These are phyloP conservation scores for Emmonsiellopsis sp. DNA, from an alignment of 2,329 filamentous ascomycete species.

Conservation along the genomic window DNA sequence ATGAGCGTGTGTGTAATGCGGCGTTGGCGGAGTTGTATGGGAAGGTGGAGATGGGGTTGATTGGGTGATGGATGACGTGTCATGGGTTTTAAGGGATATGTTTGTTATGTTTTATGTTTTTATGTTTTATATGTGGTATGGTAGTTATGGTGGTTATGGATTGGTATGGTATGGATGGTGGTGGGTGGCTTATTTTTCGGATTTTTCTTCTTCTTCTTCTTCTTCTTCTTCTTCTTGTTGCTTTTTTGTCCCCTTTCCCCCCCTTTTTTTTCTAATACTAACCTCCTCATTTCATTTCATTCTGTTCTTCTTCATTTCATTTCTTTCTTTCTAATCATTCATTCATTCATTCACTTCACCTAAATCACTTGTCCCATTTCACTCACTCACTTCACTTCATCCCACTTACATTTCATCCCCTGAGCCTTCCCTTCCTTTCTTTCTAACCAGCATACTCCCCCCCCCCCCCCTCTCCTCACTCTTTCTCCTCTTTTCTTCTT, in stretches of 20 bases:
- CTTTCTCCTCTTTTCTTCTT: too few species aligned
- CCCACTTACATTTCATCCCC: too few species aligned
- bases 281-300: not conserved
- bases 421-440: too few species aligned
- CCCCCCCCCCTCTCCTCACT: too few species aligned
- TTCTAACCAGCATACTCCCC: too few species aligned
- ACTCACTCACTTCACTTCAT: too few species aligned
- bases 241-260: not conserved
- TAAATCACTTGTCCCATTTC: too few species aligned
- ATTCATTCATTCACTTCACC: too few species aligned
- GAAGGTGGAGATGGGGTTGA: conserved; percentile 1
- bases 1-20: conserved; percentile 25
- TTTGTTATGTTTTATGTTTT: not conserved
- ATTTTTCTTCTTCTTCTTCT: not conserved
- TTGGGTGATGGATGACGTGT: not conserved
- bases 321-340: not conserved
- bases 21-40: conserved; percentile 29
- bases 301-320: not conserved
- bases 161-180: not conserved
- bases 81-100: not conserved
- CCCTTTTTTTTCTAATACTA: not conserved
- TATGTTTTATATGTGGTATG: not conserved
- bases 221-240: not conserved
- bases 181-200: not conserved
- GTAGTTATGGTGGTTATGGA: not conserved